Base-by-base conservation (phyloP, 2,329 filamentous ascomycete species). In the Fusarium sp. region DNA sequence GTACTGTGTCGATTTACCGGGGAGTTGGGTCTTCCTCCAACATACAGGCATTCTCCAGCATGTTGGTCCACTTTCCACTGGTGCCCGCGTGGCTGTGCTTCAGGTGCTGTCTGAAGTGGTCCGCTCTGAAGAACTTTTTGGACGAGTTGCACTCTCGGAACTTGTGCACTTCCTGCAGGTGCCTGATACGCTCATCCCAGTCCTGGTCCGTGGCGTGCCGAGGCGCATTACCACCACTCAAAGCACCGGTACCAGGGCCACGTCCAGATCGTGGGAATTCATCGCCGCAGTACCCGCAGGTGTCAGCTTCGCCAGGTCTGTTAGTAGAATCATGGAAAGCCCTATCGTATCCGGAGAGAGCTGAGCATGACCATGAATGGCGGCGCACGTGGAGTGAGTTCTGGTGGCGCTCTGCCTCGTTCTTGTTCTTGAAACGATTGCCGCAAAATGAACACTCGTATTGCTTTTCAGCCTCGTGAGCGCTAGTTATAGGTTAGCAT, bases 391-490 rank as follows among this genome's bases (percentile, higher is more conserved):
- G 96, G 17, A 98, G 89, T 20, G 95, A 98, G 79, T 98, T 98
- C 80, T 98, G 95, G 81, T 98, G 96, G 38, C 96, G 91, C 82
- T 98, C 96, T 6, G 95, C 95, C 84, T 98, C 96, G 79, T 98
- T 98, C 84, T 98, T 98, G 85, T 98, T 98, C 84, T 98, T 98
- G 87, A 98, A 98, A 17, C 96, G 91, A 81, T 98, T 98, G 47
- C 93, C 93, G 82, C 96, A 98, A 81, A 94, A 98, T 35, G 91
- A 89, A 82, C 96, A 98, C 72, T 94, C 94, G 82, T 98, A 98
- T 83, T 98, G 96, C 83, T 98, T 98, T 83, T 98, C 96, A 80
- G 94, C 91, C 83, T 96, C 94, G 81, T 98, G 96, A 49, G 92
- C 86, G 73, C 96, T 98, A 79, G 24, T 59, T 54, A 56, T 48